A percentile compares a stretch with the other conserved stretches of the same genome.
Evolutionary conservation across 192 early-diverging fungal genomes (phyloP).

Genomic region (Backusella tarrabulga): DNA sequence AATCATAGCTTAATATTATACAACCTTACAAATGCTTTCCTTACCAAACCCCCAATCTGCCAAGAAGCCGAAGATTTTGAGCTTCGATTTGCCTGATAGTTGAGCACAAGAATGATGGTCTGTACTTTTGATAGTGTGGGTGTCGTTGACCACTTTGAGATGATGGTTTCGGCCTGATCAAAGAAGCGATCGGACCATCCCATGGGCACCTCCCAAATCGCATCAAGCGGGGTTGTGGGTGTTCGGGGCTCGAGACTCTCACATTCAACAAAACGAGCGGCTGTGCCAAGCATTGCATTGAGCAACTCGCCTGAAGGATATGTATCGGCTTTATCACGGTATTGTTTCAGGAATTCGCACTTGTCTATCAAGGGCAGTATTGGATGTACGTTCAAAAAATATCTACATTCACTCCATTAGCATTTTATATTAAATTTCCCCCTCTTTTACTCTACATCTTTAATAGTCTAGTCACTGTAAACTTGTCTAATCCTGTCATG

Average conservation of each 20-base stretch:
- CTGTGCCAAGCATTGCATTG: conserved; percentile 29
- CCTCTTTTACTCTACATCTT: conserved; percentile 12
- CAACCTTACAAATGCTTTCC: neutral
- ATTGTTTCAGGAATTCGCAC: conserved; percentile 50
- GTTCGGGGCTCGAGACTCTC: conserved; percentile 3
- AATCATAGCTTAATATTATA: too few species aligned
- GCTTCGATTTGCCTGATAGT: conserved; percentile 20
- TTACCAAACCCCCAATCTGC: conserved; percentile 21
- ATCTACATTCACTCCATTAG: conserved; percentile 19
- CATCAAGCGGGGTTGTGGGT: conserved; percentile 8
- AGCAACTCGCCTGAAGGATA: conserved; percentile 23
- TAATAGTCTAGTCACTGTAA: conserved; percentile 18
- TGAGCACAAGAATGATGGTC: conserved; percentile 25
- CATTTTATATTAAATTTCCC: neutral
- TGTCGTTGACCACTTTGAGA: conserved; percentile 12
- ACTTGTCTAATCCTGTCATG: conserved; percentile 24
- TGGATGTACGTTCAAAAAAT: conserved; percentile 67
- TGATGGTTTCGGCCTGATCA: conserved; percentile 15
- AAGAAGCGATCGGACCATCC: conserved; percentile 32
- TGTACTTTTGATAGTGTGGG: conserved; percentile 31
- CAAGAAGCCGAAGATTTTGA: conserved; percentile 25
- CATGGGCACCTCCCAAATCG: conserved; percentile 23
- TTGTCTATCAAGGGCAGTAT: conserved; percentile 70
- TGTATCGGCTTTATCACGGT: conserved; percentile 17
- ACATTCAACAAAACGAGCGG: conserved; percentile 29